Percentiles rank a stretch among this genome's conserved stretches.
Conservation (phyloP, 495 filamentous ascomycete species). For the Tuber indicum region DNA sequence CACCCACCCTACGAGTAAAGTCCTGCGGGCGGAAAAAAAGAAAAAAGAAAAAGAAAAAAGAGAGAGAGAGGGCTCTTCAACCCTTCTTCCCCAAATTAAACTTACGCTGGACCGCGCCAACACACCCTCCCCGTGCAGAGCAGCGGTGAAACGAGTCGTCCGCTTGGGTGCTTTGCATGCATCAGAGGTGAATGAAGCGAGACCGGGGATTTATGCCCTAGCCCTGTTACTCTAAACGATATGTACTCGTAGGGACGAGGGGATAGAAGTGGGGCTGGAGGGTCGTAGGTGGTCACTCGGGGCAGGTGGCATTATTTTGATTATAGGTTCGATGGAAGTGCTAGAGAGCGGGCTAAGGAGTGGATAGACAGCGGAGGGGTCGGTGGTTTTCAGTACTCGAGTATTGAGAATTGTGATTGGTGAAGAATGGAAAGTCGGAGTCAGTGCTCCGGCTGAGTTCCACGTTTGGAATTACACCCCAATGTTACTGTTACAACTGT, state of each 20-base stretch:
- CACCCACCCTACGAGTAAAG: neutral
- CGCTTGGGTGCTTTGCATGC: neutral
- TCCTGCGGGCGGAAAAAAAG: neutral
- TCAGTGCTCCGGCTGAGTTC: neutral
- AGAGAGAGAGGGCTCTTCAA: neutral
- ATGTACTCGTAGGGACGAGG: neutral
- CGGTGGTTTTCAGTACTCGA: neutral
- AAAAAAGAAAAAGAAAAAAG: neutral
- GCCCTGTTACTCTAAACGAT: neutral
- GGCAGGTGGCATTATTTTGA: neutral
- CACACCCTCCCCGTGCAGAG: neutral
- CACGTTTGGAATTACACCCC: neutral
- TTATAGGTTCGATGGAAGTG: neutral
- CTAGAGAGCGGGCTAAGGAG: neutral
- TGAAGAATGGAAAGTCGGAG: neutral
- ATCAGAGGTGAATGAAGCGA: neutral
- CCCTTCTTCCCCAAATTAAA: constrained; percentile 1
- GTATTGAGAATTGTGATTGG: neutral
- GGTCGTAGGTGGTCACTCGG: neutral
- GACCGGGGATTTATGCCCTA: neutral
- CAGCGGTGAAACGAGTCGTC: constrained; percentile 4
- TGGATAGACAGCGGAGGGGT: neutral
- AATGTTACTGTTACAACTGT: neutral
- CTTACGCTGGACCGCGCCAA: constrained; percentile 4
- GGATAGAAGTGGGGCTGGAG: neutral